Conservation (phyloP, 345 rosid species). For the Arabis hirsuta region DNA sequence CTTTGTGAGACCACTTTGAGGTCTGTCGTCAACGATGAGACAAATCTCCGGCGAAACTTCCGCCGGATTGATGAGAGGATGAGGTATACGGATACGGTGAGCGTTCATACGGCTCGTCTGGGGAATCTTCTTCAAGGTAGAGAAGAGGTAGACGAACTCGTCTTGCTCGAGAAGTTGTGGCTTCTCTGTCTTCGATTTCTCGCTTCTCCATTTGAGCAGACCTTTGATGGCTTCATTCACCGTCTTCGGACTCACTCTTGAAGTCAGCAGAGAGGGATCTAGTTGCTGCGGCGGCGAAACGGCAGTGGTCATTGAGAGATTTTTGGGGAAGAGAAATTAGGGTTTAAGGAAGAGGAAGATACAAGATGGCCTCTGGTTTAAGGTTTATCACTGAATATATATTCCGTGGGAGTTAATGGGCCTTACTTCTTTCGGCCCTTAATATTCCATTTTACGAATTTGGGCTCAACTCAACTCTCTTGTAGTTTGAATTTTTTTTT, state of each 20-base stretch:
- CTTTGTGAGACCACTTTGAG: conserved; percentile 67
- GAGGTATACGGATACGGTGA: conserved; percentile 57
- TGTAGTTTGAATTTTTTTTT: no score
- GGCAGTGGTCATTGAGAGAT: conserved; percentile 36
- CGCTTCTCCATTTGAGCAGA: conserved; percentile 60
- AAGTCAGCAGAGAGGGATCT: conserved; percentile 9
- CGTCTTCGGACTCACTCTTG: conserved; percentile 44
- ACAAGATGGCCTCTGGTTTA: neutral
- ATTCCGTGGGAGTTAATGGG: conserved; percentile 3
- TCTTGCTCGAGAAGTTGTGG: conserved; percentile 75
- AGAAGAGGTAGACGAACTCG: conserved; percentile 61
- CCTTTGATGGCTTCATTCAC: conserved; percentile 53
- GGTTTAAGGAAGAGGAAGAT: conserved; percentile 34
- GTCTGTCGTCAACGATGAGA: conserved; percentile 71
- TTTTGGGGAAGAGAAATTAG: conserved; percentile 21
- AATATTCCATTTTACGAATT: neutral
- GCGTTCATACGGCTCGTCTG: conserved; percentile 59
- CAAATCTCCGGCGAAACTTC: conserved; percentile 63
- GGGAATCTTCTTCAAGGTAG: conserved; percentile 73
- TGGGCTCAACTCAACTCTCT: conserved; percentile 20
- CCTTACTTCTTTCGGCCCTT: conserved; percentile 14
- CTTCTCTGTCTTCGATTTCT: conserved; percentile 52
- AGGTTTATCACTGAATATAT: conserved; percentile 28
- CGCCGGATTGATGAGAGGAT: conserved; percentile 48
- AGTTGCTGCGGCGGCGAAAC: conserved; percentile 29